Base-by-base conservation (phyloP, 2,329 filamentous ascomycete genomes). In the Paradendryphiella salina region DNA sequence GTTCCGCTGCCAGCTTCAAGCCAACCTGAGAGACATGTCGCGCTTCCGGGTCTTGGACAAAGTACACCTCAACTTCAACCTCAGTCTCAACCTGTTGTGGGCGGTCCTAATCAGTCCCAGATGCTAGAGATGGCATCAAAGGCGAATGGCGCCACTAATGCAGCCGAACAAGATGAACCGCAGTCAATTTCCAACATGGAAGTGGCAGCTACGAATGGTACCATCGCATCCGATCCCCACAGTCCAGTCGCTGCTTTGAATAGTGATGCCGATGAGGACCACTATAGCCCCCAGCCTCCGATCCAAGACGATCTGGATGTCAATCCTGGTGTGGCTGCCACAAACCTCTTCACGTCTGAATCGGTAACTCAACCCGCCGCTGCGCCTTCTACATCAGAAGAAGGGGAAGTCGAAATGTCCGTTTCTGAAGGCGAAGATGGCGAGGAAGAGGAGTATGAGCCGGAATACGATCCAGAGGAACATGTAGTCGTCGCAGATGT, bases 401-500 rank as follows among this genome's bases (percentile, higher is more conserved):
- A 70, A 50, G 66, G 64, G 10, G 69, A 73, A 21, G 56, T 71
- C 3, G 67, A 65, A 23, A 72, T 72, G 69, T 71, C 70, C 6
- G 63, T 66, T 39, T 70, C 61, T 8, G 60, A 63, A 41, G 61
- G 56, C 10, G 59, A 61, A 43, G 58, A 54, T 7, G 63, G 62
- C 14, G 60, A 61, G n/a, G 64, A 65, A 31, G 64, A 70, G 35
- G 40, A 69, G 47, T 47, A 51, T 23, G 48, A 52, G 14, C 50
- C 50, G 39, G 50, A 52, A 44, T 71, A 72, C 46, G 67, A 70
- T 29, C 69, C 68, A 15, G 64, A 69, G 41, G 67, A 71, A 21
- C 46, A 50, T 14, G 31, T 32, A 15, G 32, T 54, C 11, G 28
- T 47, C 0, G 23, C 44, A 4, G 47, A 60, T 13, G 15, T 33